phyloP scores from a whole-genome alignment of 2,329 filamentous ascomycete genomes.

The Colletotrichum echinochloae region DNA sequence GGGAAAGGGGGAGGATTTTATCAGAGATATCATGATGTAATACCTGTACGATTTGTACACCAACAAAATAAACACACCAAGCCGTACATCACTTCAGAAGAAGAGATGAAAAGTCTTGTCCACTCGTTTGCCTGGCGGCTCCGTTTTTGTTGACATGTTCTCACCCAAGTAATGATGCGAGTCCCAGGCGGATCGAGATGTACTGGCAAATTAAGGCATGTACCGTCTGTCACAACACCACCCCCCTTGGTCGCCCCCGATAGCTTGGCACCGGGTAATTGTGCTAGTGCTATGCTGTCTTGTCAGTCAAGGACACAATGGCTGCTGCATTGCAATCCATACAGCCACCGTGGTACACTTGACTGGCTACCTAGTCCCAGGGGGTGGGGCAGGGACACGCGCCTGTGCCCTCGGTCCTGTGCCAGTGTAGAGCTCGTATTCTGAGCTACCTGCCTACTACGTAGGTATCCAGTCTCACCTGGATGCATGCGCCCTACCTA shows the following conservation, averaged over 20 bases:
- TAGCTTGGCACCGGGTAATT: slow-evolving; percentile 5
- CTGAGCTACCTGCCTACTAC: neutral
- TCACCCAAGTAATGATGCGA: too few relatives aligned
- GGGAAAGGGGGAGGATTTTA: too few relatives aligned
- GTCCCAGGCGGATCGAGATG: neutral
- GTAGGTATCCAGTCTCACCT: too few relatives aligned
- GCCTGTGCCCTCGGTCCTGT: slow-evolving; percentile 11
- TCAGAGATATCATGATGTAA: slow-evolving; percentile 37
- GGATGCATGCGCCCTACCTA: neutral
- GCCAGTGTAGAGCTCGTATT: slow-evolving; percentile 8
- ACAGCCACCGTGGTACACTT: neutral
- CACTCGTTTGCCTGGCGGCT: neutral
- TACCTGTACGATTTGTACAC: slow-evolving; percentile 38
- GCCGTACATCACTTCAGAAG: neutral
- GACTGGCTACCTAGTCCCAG: neutral
- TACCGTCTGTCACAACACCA: too few relatives aligned
- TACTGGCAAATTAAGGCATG: too few relatives aligned
- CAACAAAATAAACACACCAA: slow-evolving; percentile 20
- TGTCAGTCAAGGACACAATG: neutral
- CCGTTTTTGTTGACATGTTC: too few relatives aligned
- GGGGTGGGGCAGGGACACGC: neutral
- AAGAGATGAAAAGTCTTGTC: neutral
- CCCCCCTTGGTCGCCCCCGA: neutral
- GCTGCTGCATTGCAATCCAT: neutral
- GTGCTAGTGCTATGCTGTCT: neutral